phyloP scores from a whole-genome alignment of 306 rosid genomes.

The Biancaea sappan region DNA sequence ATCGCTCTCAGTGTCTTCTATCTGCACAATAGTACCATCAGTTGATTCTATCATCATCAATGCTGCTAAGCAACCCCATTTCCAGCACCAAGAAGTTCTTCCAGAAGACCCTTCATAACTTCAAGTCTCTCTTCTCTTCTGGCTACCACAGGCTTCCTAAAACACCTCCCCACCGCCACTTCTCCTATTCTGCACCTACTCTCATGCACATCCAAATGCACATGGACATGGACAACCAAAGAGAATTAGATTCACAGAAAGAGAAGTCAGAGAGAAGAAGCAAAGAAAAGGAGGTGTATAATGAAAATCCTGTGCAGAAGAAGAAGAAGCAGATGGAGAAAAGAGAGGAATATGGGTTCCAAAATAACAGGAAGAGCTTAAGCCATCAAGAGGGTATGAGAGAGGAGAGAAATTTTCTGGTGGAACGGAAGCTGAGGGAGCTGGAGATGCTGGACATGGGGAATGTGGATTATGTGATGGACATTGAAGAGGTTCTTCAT shows the following conservation, averaged over 20 bases:
- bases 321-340: constrained; percentile 30
- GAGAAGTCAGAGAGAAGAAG: constrained; percentile 32
- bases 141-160: constrained; percentile 74
- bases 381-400: constrained; percentile 20
- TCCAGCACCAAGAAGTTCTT: constrained; percentile 74
- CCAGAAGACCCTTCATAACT: constrained; percentile 51
- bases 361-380: constrained; percentile 15
- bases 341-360: constrained; percentile 21
- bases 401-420: constrained; percentile 30
- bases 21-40: constrained; percentile 25
- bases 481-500: constrained; percentile 86
- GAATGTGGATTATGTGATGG: constrained; percentile 72
- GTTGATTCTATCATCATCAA: constrained; percentile 20
- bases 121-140: constrained; percentile 66
- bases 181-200: constrained; percentile 28
- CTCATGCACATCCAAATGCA: too few relatives aligned
- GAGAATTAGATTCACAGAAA: constrained; percentile 47
- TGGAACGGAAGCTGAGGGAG: constrained; percentile 74
- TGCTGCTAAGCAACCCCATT: constrained; percentile 68
- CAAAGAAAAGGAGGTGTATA: constrained; percentile 28
- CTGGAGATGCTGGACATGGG: constrained; percentile 70
- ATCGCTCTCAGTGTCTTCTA: constrained; percentile 16
- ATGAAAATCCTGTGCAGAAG: constrained; percentile 8
- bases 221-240: constrained; percentile 15
- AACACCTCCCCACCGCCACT: constrained; percentile 37